Evolutionary conservation across 2,329 filamentous ascomycete species (phyloP), one percentile per base, ranked within the genome.

Genomic region (Ambrosiella beaveri): DNA sequence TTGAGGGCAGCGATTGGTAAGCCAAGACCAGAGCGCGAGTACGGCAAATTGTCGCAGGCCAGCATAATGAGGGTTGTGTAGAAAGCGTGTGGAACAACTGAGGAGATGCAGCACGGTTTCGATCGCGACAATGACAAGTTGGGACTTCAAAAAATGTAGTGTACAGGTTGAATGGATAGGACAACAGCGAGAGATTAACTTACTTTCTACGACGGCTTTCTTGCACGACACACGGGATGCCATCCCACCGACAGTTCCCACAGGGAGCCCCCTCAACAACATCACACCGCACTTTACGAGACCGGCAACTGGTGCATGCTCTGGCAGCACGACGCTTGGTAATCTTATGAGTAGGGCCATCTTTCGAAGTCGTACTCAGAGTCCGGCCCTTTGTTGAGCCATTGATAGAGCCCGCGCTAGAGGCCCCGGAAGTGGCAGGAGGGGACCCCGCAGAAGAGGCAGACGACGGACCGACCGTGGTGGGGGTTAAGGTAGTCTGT

Each of bases 221-320:
- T 63, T 84, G 83, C 27, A 87, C 81, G 58, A 84, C 75, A 70
- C 85, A 89, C 68, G 87, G 82, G 60, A 88, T 84, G 67, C 86
- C 82, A 69, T 88, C 85, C 73, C 86, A 80, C 62, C 86, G 77
- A 71, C 88, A 94, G 70, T 95, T 95, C 58, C 86, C 89, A 69
- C 88, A 95, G 1, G 88, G 88, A 49, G 84, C 84, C 54, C 85
- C 85, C 69, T 95, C 88, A 60, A 93, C 88, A 59, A 95, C 89
- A 73, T 96, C 90, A 73, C 90, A 96, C 59, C 90, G 81, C 47
- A 96, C 90, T 69, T 96, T 96, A 67, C 90, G 82, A 59, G 86
- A 83, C 65, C 90, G 80, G 71, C 90, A 95, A 65, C 85, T 88
- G 62, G 88, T 87, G 69, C 90, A 96, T 15, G 90, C 90, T 64